phyloP scores from a whole-genome alignment of 257 asterid genomes.

The Striga asiatica region DNA sequence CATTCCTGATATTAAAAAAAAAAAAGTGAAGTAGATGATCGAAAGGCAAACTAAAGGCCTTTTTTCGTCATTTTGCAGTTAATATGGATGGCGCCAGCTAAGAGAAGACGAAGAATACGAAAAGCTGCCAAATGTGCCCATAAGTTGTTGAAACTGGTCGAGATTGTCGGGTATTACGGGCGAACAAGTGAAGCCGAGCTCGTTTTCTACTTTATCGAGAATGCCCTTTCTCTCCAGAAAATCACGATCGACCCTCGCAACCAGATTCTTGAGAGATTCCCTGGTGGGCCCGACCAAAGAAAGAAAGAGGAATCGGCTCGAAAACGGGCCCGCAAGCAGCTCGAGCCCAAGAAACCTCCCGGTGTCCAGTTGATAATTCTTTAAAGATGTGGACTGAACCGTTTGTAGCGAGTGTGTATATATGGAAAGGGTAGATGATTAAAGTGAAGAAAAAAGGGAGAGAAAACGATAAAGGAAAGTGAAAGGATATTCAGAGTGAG shows the following conservation, averaged over 20 bases:
- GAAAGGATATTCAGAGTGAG: too few relatives aligned
- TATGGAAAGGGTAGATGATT: background rate
- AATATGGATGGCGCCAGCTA: slow-evolving; percentile 45
- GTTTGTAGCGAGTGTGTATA: too few relatives aligned
- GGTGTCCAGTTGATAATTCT: slow-evolving; percentile 35
- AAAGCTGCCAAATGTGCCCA: slow-evolving; percentile 25
- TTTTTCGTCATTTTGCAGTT: slow-evolving; percentile 21
- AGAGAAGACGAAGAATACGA: slow-evolving; percentile 32
- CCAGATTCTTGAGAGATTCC: slow-evolving; percentile 33
- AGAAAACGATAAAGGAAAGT: too few relatives aligned
- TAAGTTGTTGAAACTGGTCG: slow-evolving; percentile 26
- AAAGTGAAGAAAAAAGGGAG: background rate
- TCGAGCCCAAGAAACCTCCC: slow-evolving; percentile 26
- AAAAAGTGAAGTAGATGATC: background rate
- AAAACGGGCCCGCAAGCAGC: slow-evolving; percentile 30
- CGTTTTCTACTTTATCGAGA: slow-evolving; percentile 34
- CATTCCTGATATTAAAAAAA: background rate
- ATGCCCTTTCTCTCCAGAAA: slow-evolving; percentile 32
- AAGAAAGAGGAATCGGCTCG: slow-evolving; percentile 40
- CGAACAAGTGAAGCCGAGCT: slow-evolving; percentile 44
- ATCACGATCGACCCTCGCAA: slow-evolving; percentile 39
- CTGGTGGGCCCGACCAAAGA: slow-evolving; percentile 18
- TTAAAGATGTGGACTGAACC: slow-evolving; percentile 2
- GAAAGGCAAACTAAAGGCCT: background rate
- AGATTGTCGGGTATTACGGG: slow-evolving; percentile 46